Evolutionary conservation across 139 green algal species (phyloP), one percentile per base, ranked within the genome.

Genomic region (Closterium sp.): DNA sequence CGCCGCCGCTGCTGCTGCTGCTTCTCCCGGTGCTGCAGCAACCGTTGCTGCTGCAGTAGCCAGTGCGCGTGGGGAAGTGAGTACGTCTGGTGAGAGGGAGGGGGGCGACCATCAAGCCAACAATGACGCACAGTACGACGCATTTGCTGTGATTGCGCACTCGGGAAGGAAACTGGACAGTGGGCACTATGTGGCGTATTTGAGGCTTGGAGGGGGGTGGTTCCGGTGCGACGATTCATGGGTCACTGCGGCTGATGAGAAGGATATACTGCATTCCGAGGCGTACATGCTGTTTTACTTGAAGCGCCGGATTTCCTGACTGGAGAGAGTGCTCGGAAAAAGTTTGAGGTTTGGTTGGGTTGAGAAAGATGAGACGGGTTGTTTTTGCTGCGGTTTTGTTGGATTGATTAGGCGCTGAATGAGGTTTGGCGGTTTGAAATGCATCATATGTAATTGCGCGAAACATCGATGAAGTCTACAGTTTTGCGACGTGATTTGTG

Each of bases 241-340:
- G 94, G 96, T 99, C 23, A 94, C 90, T 4, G 84, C 87, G 35
- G 97, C 96, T 25, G 83, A 91, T 3, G 96, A 97, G 91, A 92
- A 91, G 23, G 94, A 94, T 30, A 97, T 98, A 36, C 92, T 88
- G 31, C 83, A 36, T 19, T 94, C 92, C 81, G 96, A 98, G 94
- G 97, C 96, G 23, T 98, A 98, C 96, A 96, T 98, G 96, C 94
- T 99, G 33, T 98, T 97, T 91, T 99, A 98, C 33, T 43, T 93
- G 21, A 31, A 93, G 86, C 92, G n/a, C 30, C 30, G 9, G 81
- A 28, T 28, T 86, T 32, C n/a, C 9, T 86, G n/a, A 86, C 31
- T 86, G 81, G 81, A 86, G 64, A 83, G 10, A 83, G 16, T 83
- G 64, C 64, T 28, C 10, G 64, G 64, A 83, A 83, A 28, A 28